phyloP scores from a whole-genome alignment of 257 asterid genomes.

The Petunia axillaris region DNA sequence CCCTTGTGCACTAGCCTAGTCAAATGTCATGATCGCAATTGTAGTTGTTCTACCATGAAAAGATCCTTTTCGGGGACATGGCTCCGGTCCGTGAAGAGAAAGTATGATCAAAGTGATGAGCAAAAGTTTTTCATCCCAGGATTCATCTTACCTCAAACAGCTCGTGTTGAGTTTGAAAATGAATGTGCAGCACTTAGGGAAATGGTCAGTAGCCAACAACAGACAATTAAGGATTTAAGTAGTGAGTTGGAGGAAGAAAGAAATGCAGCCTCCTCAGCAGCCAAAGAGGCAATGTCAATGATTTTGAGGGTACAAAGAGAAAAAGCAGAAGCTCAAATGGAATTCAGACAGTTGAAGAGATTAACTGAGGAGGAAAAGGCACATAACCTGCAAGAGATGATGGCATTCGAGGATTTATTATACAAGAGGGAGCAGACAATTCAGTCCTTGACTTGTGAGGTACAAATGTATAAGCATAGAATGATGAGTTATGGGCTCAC shows the following conservation, averaged over 20 bases:
- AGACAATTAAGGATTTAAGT: conserved; percentile 64
- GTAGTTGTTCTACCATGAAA: conserved; percentile 57
- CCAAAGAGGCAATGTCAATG: conserved; percentile 94
- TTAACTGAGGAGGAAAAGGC: conserved; percentile 85
- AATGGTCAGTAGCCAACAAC: conserved; percentile 73
- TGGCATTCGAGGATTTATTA: conserved; percentile 73
- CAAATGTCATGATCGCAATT: conserved; percentile 76
- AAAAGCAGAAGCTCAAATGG: conserved; percentile 93
- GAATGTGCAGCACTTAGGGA: conserved; percentile 80
- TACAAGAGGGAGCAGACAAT: conserved; percentile 83
- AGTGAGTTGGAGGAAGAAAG: conserved; percentile 91
- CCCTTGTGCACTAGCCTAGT: conserved; percentile 42
- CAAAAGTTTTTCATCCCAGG: conserved; percentile 47
- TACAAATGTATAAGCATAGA: conserved; percentile 76
- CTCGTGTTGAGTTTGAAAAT: conserved; percentile 76
- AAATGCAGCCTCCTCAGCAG: conserved; percentile 88
- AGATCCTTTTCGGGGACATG: conserved; percentile 54
- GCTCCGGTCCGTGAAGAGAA: conserved; percentile 67
- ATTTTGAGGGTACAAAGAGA: conserved; percentile 88
- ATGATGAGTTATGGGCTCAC: conserved; percentile 89
- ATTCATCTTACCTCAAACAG: conserved; percentile 54
- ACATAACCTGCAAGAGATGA: conserved; percentile 76
- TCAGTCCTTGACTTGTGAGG: conserved; percentile 75
- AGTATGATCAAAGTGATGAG: conserved; percentile 55
- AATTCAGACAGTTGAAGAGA: conserved; percentile 80